These are phyloP conservation scores for Auricularia sp. DNA, from an alignment of 768 basidiomycete genomes.

Conservation along the genomic window DNA sequence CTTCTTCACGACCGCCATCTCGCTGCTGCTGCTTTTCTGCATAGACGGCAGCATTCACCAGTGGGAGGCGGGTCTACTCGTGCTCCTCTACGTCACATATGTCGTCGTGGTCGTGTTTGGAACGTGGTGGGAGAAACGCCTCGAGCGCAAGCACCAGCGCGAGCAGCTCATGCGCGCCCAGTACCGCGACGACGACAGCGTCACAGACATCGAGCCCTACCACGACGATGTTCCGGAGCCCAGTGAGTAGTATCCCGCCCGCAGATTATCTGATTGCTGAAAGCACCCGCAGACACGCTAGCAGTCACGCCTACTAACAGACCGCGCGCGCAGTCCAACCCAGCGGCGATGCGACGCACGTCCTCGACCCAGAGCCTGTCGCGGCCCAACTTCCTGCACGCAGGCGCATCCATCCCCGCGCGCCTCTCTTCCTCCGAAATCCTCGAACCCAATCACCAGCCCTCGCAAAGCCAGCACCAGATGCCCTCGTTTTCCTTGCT, in stretches of 20 bases:
- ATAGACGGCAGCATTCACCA: constrained; percentile 61
- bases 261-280: too few species aligned
- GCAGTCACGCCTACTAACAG: background rate
- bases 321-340: constrained; percentile 2
- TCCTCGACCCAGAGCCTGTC: constrained; percentile 3
- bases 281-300: background rate
- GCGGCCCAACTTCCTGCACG: background rate
- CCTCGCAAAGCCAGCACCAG: constrained; percentile 31
- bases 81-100: constrained; percentile 68
- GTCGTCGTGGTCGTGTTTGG: constrained; percentile 65
- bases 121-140: constrained; percentile 63
- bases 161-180: constrained; percentile 51
- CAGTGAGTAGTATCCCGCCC: background rate
- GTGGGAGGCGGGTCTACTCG: constrained; percentile 65
- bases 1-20: constrained; percentile 82
- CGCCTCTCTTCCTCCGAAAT: constrained; percentile 18
- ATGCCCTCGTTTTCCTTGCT: constrained; percentile 86
- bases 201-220: constrained; percentile 41
- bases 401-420: constrained; percentile 32
- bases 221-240: constrained; percentile 47
- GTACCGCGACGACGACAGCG: constrained; percentile 42
- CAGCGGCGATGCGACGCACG: background rate
- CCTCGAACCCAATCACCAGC: constrained; percentile 35
- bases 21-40: constrained; percentile 65
- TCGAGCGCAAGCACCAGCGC: constrained; percentile 34